Conservation (phyloP, 2,329 filamentous ascomycete genomes). For the Hymenoscyphus repandus region DNA sequence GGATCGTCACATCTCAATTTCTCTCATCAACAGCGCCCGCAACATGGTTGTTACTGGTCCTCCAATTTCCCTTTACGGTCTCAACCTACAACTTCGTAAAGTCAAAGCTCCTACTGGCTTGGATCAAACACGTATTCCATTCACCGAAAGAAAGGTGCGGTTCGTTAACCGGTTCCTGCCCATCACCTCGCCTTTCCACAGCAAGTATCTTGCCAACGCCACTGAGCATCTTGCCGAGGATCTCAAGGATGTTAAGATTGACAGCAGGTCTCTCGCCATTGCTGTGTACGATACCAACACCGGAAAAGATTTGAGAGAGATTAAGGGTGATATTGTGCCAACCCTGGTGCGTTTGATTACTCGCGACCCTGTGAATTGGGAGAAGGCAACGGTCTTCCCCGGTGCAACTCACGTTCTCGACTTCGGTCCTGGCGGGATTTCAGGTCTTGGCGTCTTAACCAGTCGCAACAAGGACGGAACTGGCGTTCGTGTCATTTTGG, state of each 20-base stretch:
- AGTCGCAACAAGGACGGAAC: constrained; percentile 99
- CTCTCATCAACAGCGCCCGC: constrained; percentile 90
- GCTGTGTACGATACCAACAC: constrained; percentile 88
- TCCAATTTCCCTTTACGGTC: constrained; percentile 90
- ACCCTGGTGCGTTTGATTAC: constrained; percentile 89
- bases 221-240: constrained; percentile 81
- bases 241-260: constrained; percentile 74
- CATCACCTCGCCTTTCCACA: constrained; percentile 98
- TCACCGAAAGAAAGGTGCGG: constrained; percentile 91
- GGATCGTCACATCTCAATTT: constrained; percentile 91
- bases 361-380: constrained; percentile 91
- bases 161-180: constrained; percentile 97
- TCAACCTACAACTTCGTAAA: constrained; percentile 91
- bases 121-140: constrained; percentile 90
- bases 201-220: constrained; percentile 81
- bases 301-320: constrained; percentile 74
- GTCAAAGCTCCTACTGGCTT: constrained; percentile 97
- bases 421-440: constrained; percentile 95
- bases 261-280: constrained; percentile 68
- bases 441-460: constrained; percentile 89
- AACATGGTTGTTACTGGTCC: constrained; percentile 97
- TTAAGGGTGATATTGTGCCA: constrained; percentile 76
- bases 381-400: constrained; percentile 86
- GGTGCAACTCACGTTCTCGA: constrained; percentile 91
- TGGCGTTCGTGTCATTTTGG: constrained; percentile 92